Evolutionary conservation across 2,329 filamentous ascomycete species (phyloP), one percentile per base, ranked within the genome.

Genomic region (Pyricularia sp.): DNA sequence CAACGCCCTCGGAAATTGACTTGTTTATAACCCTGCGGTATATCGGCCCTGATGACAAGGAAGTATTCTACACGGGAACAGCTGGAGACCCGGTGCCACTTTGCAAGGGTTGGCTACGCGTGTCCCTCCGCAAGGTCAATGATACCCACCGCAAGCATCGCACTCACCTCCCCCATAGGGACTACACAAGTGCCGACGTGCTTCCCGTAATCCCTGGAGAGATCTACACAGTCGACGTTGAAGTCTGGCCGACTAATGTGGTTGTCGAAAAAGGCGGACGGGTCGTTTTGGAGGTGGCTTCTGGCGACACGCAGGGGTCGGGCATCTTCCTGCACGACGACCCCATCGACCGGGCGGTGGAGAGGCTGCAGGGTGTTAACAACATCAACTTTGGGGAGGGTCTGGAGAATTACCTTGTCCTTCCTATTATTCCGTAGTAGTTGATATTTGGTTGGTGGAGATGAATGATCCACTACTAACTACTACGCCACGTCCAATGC

Each of bases 161-260:
- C 5, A 72, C 79, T 0, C 88, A 82, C 73, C 78, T 89, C 14
- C 87, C 87, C 2, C 81, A 84, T 72, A 80, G 88, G 5, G 83
- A 89, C 66, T 90, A 90, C 73, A 79, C 82, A 23, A 84, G 81
- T 55, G 84, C 78, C 0, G 87, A 90, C 70, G 83, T 86, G 2
- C 80, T 81, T 64, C 80, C 82, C 0, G 86, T 90, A 10, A 80
- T 83, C 31, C 78, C 81, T 0, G 84, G 83, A 0, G 83, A 87
- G 68, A 78, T 88, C 0, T 90, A 90, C 72, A 76, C 75, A 0
- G 85, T 89, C 0, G 87, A 90, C 70, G 79, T 90, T 0, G 88
- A 90, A 74, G 75, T 90, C 0, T 90, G 87, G 88, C 87, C 88
- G 0, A 89, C 87, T 0, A 88, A 87, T 70, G 85, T 89, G 0